Percentiles rank a stretch among this genome's conserved stretches.
Evolutionary conservation across 2,329 filamentous ascomycete genomes (phyloP).

Genomic region (Colletotrichum cuscutae): DNA sequence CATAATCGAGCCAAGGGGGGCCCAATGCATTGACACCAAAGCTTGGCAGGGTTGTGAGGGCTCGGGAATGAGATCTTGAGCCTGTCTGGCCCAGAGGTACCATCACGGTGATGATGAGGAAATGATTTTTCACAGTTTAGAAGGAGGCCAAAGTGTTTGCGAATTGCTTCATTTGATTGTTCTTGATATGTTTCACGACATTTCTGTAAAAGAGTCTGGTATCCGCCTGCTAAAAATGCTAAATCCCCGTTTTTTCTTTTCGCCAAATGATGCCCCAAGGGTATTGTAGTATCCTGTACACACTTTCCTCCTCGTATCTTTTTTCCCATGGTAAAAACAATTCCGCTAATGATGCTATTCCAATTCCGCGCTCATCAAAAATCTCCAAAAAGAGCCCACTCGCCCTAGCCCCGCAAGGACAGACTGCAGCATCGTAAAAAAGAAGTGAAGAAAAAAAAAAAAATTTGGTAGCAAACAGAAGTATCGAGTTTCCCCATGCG

Average conservation of each 20-base stretch:
- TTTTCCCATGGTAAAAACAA: neutral
- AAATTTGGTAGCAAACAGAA: neutral
- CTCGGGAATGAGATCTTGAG: neutral
- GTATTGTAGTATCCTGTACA: neutral
- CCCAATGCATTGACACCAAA: no score
- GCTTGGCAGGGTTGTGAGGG: no score
- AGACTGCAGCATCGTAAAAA: neutral
- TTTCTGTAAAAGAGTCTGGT: neutral
- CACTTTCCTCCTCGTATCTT: neutral
- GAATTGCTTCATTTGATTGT: conserved; percentile 9
- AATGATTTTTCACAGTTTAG: no score
- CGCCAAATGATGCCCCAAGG: neutral
- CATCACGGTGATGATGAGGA: no score
- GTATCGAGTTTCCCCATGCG: conserved; percentile 15
- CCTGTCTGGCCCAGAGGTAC: neutral
- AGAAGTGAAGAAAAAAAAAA: neutral
- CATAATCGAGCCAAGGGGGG: no score
- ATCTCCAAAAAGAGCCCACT: neutral
- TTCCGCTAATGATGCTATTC: conserved; percentile 8
- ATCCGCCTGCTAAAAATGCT: neutral
- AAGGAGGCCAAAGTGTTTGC: neutral
- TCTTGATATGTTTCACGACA: neutral
- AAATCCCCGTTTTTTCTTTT: neutral
- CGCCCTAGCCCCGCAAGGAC: neutral
- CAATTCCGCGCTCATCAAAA: neutral